Evolutionary conservation across 2,329 filamentous ascomycete species (phyloP), one percentile per base, ranked within the genome.

Genomic region (Didymella glomerata): DNA sequence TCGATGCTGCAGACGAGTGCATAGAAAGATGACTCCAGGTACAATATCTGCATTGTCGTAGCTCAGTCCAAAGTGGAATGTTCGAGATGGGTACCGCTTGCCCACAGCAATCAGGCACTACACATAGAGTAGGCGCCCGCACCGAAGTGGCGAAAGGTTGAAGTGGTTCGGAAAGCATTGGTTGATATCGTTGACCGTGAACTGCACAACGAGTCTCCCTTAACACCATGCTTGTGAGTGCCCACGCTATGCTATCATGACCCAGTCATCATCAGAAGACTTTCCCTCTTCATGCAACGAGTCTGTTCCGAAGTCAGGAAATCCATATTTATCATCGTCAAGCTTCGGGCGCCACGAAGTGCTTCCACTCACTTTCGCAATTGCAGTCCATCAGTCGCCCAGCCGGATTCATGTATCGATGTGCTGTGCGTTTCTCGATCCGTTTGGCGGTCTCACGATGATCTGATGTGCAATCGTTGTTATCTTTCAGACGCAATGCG

Each of bases 201-300:
- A 38, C 10, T 45, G 34, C 22, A 20, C 16, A 27, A 11, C 3
- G 8, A 22, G 27, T 3, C 7, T 28, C n/a, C 22, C 22, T 10
- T 47, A 44, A 28, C 40, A 42, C 48, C 48, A 25, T 38, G 34
- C 48, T 42, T 22, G 11, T 38, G 25, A 6, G 27, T 28, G 27
- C 22, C 22, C 20, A 48, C 18, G 48, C 42, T 57, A 44, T 52
- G 48, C 44, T 44, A 48, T 27, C n/a, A 41, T 6, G 27, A 46
- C 8, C 16, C 49, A 40, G 11, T 10, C 16, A 18, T 36, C 40
- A 24, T 27, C 16, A n/a, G 28, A 18, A 3, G 9, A 27, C 18
- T 30, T 24, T n/a, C n/a, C 8, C n/a, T 46, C 8, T 13, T 14
- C 44, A 20, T 32, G 22, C 16, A n/a, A 46, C 25, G 7, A 44